Evolutionary conservation across 1,139 yeast genomes (phyloP).

Genomic region (Blastobotrys serpentis): DNA sequence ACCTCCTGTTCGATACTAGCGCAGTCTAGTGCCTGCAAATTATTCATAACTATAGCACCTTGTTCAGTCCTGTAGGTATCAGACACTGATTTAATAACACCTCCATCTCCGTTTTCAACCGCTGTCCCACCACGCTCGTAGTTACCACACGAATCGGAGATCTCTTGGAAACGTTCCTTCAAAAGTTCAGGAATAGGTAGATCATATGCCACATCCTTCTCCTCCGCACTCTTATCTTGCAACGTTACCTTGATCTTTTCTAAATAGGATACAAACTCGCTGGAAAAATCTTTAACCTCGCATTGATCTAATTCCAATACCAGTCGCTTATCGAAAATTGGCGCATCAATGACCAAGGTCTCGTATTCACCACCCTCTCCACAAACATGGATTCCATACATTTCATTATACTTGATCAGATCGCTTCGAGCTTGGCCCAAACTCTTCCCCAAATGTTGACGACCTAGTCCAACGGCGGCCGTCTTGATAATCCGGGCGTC

Average conservation of each 20-base stretch:
- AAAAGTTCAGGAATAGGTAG: conserved; percentile 49
- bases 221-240: conserved; percentile 39
- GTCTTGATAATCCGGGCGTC: conserved; percentile 90
- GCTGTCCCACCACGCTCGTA: no score
- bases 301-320: conserved; percentile 48
- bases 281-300: conserved; percentile 49
- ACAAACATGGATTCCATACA: conserved; percentile 86
- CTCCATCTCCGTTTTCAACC: no score
- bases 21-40: neutral
- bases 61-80: neutral
- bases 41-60: neutral
- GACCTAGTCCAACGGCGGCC: conserved; percentile 82
- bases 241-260: conserved; percentile 41
- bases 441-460: conserved; percentile 64
- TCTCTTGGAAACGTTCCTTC: conserved; percentile 45
- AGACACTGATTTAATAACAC: no score
- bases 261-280: conserved; percentile 67
- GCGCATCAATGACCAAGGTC: conserved; percentile 85
- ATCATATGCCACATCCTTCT: conserved; percentile 21
- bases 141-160: neutral
- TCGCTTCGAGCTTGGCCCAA: conserved; percentile 61
- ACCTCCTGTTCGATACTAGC: conserved; percentile 23
- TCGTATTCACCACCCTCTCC: conserved; percentile 99
- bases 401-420: conserved; percentile 55
- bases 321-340: conserved; percentile 64